A percentile compares a stretch with the other conserved stretches of the same genome.
phyloP scores from a whole-genome alignment of 1,284 basidiomycete genomes.

The Apiotrichum brassicae region DNA sequence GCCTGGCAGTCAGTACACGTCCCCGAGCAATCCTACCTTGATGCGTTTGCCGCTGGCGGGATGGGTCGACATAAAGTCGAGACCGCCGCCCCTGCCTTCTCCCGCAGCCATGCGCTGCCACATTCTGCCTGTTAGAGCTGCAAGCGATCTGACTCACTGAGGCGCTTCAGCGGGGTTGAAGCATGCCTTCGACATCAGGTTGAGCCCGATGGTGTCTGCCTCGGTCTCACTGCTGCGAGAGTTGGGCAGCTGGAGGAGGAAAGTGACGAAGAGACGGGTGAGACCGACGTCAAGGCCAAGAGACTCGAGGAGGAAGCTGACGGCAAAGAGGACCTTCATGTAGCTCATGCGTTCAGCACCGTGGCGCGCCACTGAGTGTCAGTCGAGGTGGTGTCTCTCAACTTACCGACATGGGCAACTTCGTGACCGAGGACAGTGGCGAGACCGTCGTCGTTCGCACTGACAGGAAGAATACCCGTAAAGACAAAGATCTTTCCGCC shows the following conservation, averaged over 20 bases:
- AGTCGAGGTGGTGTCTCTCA: constrained; percentile 44
- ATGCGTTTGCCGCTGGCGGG: constrained; percentile 64
- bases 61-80: constrained; percentile 57
- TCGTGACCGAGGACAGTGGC: constrained; percentile 85
- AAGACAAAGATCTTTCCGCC: constrained; percentile 78
- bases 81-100: constrained; percentile 46
- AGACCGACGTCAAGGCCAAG: constrained; percentile 58
- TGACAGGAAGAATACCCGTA: constrained; percentile 78
- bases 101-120: constrained; percentile 58
- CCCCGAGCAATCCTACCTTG: constrained; percentile 49
- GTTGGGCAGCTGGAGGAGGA: constrained; percentile 71
- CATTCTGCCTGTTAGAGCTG: constrained; percentile 51
- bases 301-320: constrained; percentile 53
- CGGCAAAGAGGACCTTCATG: constrained; percentile 53
- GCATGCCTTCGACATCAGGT: constrained; percentile 54
- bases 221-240: constrained; percentile 74
- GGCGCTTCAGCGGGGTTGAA: constrained; percentile 54
- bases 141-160: constrained; percentile 50
- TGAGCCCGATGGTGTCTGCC: constrained; percentile 71
- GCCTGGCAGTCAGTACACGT: constrained; percentile 1
- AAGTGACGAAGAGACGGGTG: constrained; percentile 50
- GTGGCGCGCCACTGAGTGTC: constrained; percentile 9
- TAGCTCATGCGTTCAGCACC: constrained; percentile 49
- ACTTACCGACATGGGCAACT: constrained; percentile 72
- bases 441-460: constrained; percentile 70